These are phyloP conservation scores for Cryptosporidium sp. DNA, from an alignment of 169 alveolate species.

Conservation along the genomic window DNA sequence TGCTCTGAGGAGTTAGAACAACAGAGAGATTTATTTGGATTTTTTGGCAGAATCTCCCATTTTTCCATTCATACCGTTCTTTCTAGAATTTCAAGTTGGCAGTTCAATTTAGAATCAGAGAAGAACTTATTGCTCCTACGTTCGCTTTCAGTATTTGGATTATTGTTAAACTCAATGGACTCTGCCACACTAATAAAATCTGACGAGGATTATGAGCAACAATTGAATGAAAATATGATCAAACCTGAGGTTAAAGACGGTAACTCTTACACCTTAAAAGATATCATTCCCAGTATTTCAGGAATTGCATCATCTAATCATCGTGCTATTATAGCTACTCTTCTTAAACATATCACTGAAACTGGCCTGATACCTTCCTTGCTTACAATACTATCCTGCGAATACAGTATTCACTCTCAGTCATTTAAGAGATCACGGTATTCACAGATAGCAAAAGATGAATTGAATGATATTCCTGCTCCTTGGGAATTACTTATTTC, in stretches of 20 bases:
- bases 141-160: slow-evolving; percentile 13
- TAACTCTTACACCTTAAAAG: slow-evolving; percentile 3
- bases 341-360: slow-evolving; percentile 38
- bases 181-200: slow-evolving; percentile 30
- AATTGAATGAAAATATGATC: background rate
- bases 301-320: slow-evolving; percentile 43
- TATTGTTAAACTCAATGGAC: slow-evolving; percentile 40
- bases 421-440: slow-evolving; percentile 23
- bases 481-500: slow-evolving; percentile 63
- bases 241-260: background rate
- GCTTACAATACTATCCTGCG: slow-evolving; percentile 44
- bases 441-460: slow-evolving; percentile 8
- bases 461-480: slow-evolving; percentile 22
- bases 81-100: slow-evolving; percentile 66
- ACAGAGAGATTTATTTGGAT: slow-evolving; percentile 22
- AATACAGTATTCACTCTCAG: slow-evolving; percentile 44
- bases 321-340: slow-evolving; percentile 45
- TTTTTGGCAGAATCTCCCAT: slow-evolving; percentile 36
- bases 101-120: slow-evolving; percentile 50
- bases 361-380: slow-evolving; percentile 62
- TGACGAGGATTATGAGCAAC: slow-evolving; percentile 18
- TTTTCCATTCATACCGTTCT: slow-evolving; percentile 61
- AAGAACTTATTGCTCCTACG: slow-evolving; percentile 42
- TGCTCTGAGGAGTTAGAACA: slow-evolving; percentile 9
- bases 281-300: slow-evolving; percentile 60